phyloP scores from a whole-genome alignment of 441 rosid species.

The Populus tomentosa region DNA sequence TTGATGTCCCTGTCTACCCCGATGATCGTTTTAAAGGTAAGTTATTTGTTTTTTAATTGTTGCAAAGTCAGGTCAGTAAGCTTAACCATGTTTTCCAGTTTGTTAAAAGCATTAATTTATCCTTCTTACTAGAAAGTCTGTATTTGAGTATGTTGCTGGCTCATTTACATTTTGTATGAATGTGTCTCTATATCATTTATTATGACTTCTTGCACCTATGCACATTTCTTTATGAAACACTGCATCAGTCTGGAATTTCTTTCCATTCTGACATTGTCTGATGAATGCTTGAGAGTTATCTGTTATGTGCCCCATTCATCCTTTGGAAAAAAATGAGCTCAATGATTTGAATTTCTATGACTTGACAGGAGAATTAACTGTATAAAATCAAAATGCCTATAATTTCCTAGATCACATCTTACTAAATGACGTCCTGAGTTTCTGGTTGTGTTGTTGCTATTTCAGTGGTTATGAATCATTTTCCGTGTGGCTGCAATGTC shows the following conservation, averaged over 20 bases:
- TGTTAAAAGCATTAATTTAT: conserved; percentile 1
- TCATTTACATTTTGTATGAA: background rate
- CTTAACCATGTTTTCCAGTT: conserved; percentile 13
- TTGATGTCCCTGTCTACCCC: conserved; percentile 94
- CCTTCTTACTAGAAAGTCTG: background rate
- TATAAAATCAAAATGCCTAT: background rate
- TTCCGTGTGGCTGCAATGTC: background rate
- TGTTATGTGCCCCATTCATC: background rate
- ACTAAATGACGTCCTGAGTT: background rate
- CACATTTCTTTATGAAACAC: background rate
- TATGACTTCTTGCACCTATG: background rate
- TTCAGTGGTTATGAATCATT: background rate
- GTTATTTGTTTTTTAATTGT: conserved; percentile 3
- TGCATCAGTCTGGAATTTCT: background rate
- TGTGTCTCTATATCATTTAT: background rate
- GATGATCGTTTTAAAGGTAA: conserved; percentile 96
- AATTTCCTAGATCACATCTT: background rate
- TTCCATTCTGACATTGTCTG: background rate
- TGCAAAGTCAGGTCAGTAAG: conserved; percentile 1
- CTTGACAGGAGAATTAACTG: background rate
- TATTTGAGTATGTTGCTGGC: background rate
- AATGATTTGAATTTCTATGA: background rate
- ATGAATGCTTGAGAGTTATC: background rate
- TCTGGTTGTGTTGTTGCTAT: background rate
- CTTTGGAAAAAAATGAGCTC: background rate